Conservation (phyloP, 352 stramenopile genomes). For the Pythium aristosporum region DNA sequence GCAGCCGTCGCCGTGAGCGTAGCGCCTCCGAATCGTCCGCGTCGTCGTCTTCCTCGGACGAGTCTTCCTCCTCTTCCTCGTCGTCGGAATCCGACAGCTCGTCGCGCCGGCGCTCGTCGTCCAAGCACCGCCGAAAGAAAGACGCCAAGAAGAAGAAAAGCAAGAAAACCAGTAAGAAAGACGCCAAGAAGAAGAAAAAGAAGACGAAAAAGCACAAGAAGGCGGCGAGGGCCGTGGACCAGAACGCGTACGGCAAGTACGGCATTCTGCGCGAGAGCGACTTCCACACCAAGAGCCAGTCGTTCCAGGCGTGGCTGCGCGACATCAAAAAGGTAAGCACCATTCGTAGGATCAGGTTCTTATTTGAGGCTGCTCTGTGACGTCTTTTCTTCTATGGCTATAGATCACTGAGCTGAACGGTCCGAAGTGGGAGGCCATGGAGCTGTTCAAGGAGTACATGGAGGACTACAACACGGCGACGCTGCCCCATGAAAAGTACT, state of each 20-base stretch:
- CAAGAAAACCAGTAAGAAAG: slow-evolving; percentile 29
- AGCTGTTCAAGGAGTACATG: slow-evolving; percentile 92
- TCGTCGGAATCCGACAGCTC: slow-evolving; percentile 29
- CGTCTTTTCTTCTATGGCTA: neutral
- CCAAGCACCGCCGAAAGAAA: slow-evolving; percentile 23
- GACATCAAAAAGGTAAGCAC: slow-evolving; percentile 88
- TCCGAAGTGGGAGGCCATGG: slow-evolving; percentile 86
- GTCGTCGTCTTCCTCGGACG: slow-evolving; percentile 31
- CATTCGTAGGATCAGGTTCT: neutral
- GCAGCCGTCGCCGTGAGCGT: slow-evolving; percentile 24
- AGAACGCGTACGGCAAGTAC: slow-evolving; percentile 95
- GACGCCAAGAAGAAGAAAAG: slow-evolving; percentile 35
- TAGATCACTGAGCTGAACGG: slow-evolving; percentile 81
- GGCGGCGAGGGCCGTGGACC: slow-evolving; percentile 58
- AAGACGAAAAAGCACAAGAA: slow-evolving; percentile 23
- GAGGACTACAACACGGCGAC: slow-evolving; percentile 99
- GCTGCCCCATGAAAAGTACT: slow-evolving; percentile 96
- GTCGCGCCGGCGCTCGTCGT: slow-evolving; percentile 23
- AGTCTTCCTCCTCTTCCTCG: neutral
- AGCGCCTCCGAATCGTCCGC: slow-evolving; percentile 42
- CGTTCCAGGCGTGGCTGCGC: slow-evolving; percentile 94
- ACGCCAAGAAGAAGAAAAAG: slow-evolving; percentile 24
- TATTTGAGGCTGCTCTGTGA: no score
- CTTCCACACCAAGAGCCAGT: slow-evolving; percentile 89
- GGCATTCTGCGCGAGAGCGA: slow-evolving; percentile 94